These are phyloP conservation scores for Alnus rubra DNA, from an alignment of 306 rosid species.

Conservation along the genomic window DNA sequence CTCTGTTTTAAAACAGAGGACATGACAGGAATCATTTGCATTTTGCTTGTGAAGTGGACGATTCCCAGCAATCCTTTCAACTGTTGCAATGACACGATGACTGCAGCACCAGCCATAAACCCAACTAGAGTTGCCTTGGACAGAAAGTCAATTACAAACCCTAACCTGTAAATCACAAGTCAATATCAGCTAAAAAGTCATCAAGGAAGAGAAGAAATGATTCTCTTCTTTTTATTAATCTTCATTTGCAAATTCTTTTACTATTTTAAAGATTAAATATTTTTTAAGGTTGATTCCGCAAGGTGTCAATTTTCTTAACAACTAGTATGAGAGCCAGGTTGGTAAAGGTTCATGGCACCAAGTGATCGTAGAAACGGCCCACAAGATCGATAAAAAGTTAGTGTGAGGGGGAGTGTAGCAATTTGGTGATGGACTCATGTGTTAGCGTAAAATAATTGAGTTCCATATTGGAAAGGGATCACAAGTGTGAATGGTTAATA, in stretches of 20 bases:
- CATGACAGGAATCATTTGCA: constrained; percentile 79
- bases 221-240: background rate
- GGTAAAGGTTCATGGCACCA: too few species aligned
- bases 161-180: constrained; percentile 58
- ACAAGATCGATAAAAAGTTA: too few species aligned
- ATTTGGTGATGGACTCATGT: too few species aligned
- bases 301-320: too few species aligned
- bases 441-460: too few species aligned
- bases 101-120: constrained; percentile 98
- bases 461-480: too few species aligned
- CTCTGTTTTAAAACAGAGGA: constrained; percentile 59
- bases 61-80: constrained; percentile 93
- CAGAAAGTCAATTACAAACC: constrained; percentile 91
- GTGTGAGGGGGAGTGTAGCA: too few species aligned
- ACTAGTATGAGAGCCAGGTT: too few species aligned
- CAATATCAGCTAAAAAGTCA: background rate
- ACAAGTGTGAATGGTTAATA: too few species aligned
- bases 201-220: background rate
- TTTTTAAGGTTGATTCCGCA: background rate
- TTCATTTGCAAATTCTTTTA: background rate
- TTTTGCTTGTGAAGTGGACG: constrained; percentile 72
- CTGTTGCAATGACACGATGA: constrained; percentile 88
- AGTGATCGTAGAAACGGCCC: too few species aligned
- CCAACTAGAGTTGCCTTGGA: constrained; percentile 95
- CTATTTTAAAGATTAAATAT: background rate